Base-by-base conservation (phyloP, 495 filamentous ascomycete genomes). In the Neurospora sp. region DNA sequence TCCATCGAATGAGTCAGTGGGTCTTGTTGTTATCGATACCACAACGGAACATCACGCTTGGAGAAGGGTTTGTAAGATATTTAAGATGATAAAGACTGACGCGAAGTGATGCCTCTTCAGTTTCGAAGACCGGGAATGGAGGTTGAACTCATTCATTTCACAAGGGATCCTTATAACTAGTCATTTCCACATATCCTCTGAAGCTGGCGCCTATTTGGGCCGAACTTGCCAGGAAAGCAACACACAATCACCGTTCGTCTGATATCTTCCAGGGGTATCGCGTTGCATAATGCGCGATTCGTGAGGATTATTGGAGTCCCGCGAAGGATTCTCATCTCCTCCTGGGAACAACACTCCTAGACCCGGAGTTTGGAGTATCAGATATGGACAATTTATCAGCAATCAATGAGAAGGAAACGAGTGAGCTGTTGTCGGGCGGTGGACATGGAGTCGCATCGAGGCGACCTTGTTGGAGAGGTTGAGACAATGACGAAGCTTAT, bases 401-500 rank as follows among this genome's bases (percentile, higher is more conserved):
- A 66, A 66, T 17, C 54, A 66, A 66, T 17, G 54, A 62, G 54
- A 62, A 31, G 28, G 24, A 31, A 31, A 34, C 8, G 54, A 66
- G 28, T 66, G 54, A 34, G 54, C 31, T 66, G 54, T 66, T 7
- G 6, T 17, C 6, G 54, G 28, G 54, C 28, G 54, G 54, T 34
- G 54, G 28, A 66, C 54, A 34, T 66, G 54, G 31, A 66, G 54
- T 66, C 28, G 28, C 28, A 66, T 66, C 54, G 13, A 66, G 54
- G 54, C 54, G 54, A 66, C 54, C 54, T 66, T 34, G 54, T 17
- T 62, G 54, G 54, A 7, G 24, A 66, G 54, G 54, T 62, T 62
- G 54, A 66, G 69, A 34, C 76, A 71, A 79, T 79, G 78, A 79
- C 78, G 77, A 77, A 75, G 78, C 73, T 74, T 74, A 78, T 78